Conservation (phyloP, 2,329 filamentous ascomycete genomes). For the Capronia coronata region DNA sequence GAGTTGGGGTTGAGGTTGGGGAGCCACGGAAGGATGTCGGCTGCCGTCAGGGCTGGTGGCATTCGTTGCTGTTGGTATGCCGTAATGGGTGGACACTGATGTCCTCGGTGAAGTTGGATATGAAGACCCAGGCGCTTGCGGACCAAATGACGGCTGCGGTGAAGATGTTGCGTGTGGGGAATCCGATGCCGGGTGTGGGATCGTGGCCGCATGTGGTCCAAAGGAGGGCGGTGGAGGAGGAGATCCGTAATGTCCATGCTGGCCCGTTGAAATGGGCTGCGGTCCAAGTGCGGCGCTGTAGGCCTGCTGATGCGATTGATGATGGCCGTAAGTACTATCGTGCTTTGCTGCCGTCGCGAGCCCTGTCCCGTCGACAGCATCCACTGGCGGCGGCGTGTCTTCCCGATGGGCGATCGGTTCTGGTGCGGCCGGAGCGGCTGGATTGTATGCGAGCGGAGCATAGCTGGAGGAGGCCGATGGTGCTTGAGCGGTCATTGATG, state of each 20-base stretch:
- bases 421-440: slow-evolving; percentile 58
- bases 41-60: slow-evolving; percentile 11
- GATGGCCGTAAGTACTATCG: slow-evolving; percentile 33
- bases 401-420: slow-evolving; percentile 60
- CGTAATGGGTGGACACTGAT: slow-evolving; percentile 15
- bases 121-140: slow-evolving; percentile 16
- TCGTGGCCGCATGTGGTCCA: slow-evolving; percentile 12
- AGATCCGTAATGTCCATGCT: slow-evolving; percentile 19
- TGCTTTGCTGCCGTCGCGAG: slow-evolving; percentile 38
- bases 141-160: slow-evolving; percentile 19
- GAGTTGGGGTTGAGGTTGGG: too few species aligned
- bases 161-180: neutral
- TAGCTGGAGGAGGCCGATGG: slow-evolving; percentile 30
- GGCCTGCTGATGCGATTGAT: slow-evolving; percentile 25
- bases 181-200: neutral
- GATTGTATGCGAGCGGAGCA: slow-evolving; percentile 57
- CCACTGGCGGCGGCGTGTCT: slow-evolving; percentile 58
- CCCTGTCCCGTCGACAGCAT: slow-evolving; percentile 46
- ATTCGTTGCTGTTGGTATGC: slow-evolving; percentile 7
- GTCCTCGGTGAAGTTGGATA: slow-evolving; percentile 13
- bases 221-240: slow-evolving; percentile 12
- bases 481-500: neutral
- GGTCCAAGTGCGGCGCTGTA: slow-evolving; percentile 25
- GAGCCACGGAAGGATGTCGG: slow-evolving; percentile 15
- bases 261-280: slow-evolving; percentile 4